Conservation (phyloP, 208 protist genomes). For the Angomonas ambiguus region DNA sequence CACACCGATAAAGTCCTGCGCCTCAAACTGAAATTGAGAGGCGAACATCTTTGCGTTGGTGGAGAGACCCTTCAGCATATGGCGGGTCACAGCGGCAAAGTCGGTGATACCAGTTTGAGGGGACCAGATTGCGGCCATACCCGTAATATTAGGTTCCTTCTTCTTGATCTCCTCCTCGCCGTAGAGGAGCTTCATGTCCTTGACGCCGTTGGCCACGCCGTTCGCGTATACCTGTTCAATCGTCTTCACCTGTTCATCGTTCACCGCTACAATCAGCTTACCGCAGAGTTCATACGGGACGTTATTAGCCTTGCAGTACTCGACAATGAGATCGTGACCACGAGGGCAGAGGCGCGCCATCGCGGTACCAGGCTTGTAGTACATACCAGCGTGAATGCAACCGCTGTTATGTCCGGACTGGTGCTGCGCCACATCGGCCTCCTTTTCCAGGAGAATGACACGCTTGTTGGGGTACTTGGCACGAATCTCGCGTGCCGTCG, state of each 20-base stretch:
- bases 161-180: conserved; percentile 60
- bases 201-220: conserved; percentile 83
- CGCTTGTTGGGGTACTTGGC: conserved; percentile 57
- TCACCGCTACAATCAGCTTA: conserved; percentile 88
- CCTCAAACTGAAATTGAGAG: conserved; percentile 61
- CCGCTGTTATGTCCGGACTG: conserved; percentile 90
- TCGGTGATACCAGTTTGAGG: conserved; percentile 85
- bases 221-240: conserved; percentile 75
- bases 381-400: conserved; percentile 91
- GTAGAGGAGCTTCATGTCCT: conserved; percentile 60
- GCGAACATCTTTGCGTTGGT: conserved; percentile 33
- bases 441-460: conserved; percentile 84
- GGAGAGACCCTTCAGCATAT: conserved; percentile 60
- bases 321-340: conserved; percentile 77
- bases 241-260: conserved; percentile 38
- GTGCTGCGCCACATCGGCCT: conserved; percentile 83
- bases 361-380: conserved; percentile 72
- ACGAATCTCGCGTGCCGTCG: conserved; percentile 67
- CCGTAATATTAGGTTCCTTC: conserved; percentile 69
- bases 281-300: conserved; percentile 75
- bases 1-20: conserved; percentile 72
- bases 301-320: conserved; percentile 81
- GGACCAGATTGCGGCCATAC: conserved; percentile 77
- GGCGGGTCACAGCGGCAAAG: conserved; percentile 64
- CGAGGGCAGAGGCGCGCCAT: conserved; percentile 84